Evolutionary conservation across 306 rosid genomes (phyloP), one percentile per base, ranked within the genome.

Genomic region (Casuarina glauca): DNA sequence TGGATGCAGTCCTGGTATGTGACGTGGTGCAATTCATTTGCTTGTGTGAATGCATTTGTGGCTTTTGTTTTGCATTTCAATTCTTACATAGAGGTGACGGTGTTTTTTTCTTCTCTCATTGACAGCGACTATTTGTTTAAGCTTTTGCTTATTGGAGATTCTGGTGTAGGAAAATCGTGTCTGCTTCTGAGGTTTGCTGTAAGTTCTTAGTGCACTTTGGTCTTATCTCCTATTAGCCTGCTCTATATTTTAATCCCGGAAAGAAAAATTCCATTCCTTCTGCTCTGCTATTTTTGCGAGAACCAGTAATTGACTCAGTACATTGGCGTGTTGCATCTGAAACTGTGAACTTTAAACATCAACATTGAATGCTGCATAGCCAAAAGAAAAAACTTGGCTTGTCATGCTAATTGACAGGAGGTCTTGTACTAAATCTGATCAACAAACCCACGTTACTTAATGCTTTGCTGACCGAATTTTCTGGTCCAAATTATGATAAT

Each of bases 131-230:
- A 95, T 78, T 87, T 95, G 88, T 95, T 95, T 81, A 95, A 95
- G 93, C 98, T 95, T 80, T 82, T 95, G 86, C 89, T 95, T 70
- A 95, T 95, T 63, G 98, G 98, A 79, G 98, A 95, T 84, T 95
- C 98, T 51, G 98, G 98, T 78, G 98, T 95, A 36, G 98, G 98
- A 68, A 95, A 95, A 87, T 95, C 98, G n/a, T 95, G 98, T 82
- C 87, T 95, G 69, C 98, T 95, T 85, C 87, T 95, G 88, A 90
- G 98, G 95, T 95, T 95, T 81, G 98, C 98, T 83, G 98, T 95
- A 95, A 91, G 98, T 88, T 79, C 64, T 36, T 11, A 73, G 68
- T 38, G 44, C 58, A 38, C 12, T 60, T 26, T 60, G 66, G 26
- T 60, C 41, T 53, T 53, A 53, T 16, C 20, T 53, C 1, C 26